Conservation (phyloP, 164 flowering plant species). For the Tinospora cordifolia region DNA sequence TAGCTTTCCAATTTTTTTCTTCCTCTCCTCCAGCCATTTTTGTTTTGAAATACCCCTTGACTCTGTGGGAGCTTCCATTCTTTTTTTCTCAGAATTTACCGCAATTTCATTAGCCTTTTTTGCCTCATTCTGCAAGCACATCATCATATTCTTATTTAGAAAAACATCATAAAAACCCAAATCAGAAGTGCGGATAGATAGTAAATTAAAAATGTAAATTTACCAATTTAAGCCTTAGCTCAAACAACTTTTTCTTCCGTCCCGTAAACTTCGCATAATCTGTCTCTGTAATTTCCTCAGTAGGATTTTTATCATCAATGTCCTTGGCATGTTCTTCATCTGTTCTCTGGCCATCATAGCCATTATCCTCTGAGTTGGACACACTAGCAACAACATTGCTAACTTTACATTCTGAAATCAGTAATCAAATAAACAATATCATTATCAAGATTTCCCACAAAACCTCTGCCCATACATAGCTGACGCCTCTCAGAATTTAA, state of each 20-base stretch:
- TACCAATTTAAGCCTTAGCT: constrained; percentile 88
- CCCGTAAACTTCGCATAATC: constrained; percentile 57
- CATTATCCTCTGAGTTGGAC: constrained; percentile 7
- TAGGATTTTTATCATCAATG: constrained; percentile 23
- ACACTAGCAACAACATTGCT: constrained; percentile 13
- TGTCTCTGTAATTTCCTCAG: constrained; percentile 28
- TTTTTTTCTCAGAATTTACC: constrained; percentile 86
- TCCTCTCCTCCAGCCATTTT: constrained; percentile 91
- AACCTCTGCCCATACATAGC: neutral
- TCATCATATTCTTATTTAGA: neutral
- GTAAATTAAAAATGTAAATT: neutral
- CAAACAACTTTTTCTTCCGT: constrained; percentile 66
- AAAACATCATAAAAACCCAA: neutral
- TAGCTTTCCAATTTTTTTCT: constrained; percentile 89
- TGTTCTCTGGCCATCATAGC: constrained; percentile 21
- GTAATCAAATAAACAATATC: neutral
- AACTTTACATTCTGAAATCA: constrained; percentile 24
- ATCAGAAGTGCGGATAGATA: neutral
- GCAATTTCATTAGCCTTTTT: constrained; percentile 87
- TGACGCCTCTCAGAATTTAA: neutral
- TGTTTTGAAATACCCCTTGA: constrained; percentile 92
- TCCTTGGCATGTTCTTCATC: constrained; percentile 19
- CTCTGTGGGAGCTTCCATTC: constrained; percentile 69
- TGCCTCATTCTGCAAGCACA: constrained; percentile 65
- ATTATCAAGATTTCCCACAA: neutral